Evolutionary conservation across 345 rosid species (phyloP).

Genomic region (Euphorbia tirucalli): DNA sequence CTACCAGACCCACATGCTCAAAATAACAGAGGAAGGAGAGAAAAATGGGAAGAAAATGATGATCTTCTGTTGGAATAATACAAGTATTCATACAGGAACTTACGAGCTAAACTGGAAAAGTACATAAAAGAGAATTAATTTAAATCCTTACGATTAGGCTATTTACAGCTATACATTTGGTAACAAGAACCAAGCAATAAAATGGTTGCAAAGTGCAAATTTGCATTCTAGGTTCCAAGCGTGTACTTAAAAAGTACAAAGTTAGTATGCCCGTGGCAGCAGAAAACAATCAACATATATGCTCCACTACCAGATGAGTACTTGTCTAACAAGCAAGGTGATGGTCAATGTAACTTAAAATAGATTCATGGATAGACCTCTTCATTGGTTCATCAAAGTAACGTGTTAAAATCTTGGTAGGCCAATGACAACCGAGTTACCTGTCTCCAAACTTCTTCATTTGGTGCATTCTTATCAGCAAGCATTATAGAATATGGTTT

Average conservation of each 20-base stretch:
- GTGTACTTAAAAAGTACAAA: neutral
- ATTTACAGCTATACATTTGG: too few species aligned
- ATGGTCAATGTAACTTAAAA: neutral
- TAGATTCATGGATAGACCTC: neutral
- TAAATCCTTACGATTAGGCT: too few species aligned
- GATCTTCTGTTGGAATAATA: too few species aligned
- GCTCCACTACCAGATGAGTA: neutral
- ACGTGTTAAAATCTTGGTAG: neutral
- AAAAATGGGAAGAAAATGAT: too few species aligned
- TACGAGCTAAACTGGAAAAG: too few species aligned
- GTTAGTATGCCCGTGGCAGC: neutral
- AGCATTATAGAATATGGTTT: constrained; percentile 84
- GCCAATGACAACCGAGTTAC: constrained; percentile 34
- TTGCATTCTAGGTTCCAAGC: neutral
- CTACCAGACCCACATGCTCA: neutral
- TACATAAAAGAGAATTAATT: too few species aligned
- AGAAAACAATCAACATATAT: neutral
- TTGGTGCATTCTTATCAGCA: constrained; percentile 99
- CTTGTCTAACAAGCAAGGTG: neutral
- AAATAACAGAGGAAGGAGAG: neutral
- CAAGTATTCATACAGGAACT: too few species aligned
- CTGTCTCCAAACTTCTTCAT: constrained; percentile 99
- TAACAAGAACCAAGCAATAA: neutral
- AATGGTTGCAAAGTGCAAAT: neutral
- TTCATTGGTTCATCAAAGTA: neutral